phyloP scores from a whole-genome alignment of 768 basidiomycete genomes.

The Tulasnella sp. region DNA sequence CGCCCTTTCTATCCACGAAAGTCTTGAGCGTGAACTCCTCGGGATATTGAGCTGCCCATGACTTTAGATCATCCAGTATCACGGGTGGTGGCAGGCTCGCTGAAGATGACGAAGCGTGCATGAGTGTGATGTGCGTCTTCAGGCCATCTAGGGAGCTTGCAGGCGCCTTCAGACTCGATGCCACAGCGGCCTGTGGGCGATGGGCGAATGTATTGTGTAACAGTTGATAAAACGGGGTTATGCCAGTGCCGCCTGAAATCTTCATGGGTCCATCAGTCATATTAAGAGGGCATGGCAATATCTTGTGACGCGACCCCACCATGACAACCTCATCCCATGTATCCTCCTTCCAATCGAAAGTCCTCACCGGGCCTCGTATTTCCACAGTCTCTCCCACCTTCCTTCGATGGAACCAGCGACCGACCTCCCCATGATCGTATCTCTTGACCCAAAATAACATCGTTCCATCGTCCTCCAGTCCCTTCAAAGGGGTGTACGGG shows the following conservation, averaged over 20 bases:
- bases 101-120: conserved; percentile 55
- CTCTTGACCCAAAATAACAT: conserved; percentile 76
- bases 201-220: conserved; percentile 42
- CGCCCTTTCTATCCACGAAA: conserved; percentile 42
- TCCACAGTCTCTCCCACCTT: conserved; percentile 55
- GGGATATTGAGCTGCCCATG: conserved; percentile 40
- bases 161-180: too few relatives aligned
- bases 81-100: conserved; percentile 57
- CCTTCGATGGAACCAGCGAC: conserved; percentile 70
- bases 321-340: conserved; percentile 71
- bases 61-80: conserved; percentile 43
- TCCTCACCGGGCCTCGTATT: conserved; percentile 61
- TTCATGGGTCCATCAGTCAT: conserved; percentile 23
- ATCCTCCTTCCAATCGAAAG: conserved; percentile 46
- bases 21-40: conserved; percentile 45
- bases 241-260: conserved; percentile 83
- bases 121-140: conserved; percentile 50
- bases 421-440: conserved; percentile 59
- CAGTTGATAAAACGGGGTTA: conserved; percentile 76
- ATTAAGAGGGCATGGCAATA: not conserved
- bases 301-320: conserved; percentile 33
- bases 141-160: too few relatives aligned
- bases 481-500: conserved; percentile 71
- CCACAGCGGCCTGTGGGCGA: conserved; percentile 16
- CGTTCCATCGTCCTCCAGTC: conserved; percentile 51